These are phyloP conservation scores for Globisporangium abappressorium DNA, from an alignment of 352 stramenopile genomes.

Conservation along the genomic window DNA sequence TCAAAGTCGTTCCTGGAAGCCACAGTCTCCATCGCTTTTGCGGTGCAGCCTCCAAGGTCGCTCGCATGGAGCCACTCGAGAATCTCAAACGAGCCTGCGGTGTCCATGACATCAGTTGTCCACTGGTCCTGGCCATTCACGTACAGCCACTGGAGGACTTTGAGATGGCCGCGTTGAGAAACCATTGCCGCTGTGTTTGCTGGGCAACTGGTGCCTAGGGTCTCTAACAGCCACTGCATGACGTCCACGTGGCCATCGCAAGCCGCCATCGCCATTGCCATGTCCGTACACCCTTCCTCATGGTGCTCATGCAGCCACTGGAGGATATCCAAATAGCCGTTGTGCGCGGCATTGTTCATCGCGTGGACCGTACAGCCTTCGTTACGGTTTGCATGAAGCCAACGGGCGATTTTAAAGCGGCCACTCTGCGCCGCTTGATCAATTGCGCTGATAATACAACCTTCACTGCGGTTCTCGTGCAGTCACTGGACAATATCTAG, in stretches of 20 bases:
- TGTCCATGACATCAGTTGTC: background rate
- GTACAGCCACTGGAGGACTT: slow-evolving; percentile 13
- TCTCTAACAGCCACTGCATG: slow-evolving; percentile 6
- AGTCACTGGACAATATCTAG: slow-evolving; percentile 23
- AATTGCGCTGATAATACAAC: background rate
- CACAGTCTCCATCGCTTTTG: background rate
- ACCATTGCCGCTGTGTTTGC: background rate
- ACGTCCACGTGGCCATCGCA: background rate
- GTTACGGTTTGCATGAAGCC: slow-evolving; percentile 4
- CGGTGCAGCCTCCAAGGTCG: background rate
- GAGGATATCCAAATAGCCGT: background rate
- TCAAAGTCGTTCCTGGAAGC: background rate
- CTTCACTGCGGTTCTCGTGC: slow-evolving; percentile 17
- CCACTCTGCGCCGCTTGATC: background rate
- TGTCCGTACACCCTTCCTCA: slow-evolving; percentile 11
- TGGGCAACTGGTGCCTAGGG: background rate
- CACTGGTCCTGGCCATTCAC: background rate
- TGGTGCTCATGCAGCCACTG: slow-evolving; percentile 14
- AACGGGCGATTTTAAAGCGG: slow-evolving; percentile 3
- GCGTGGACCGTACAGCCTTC: slow-evolving; percentile 19
- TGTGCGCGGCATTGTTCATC: slow-evolving; percentile 6
- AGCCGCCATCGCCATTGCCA: slow-evolving; percentile 14
- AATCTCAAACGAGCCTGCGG: background rate
- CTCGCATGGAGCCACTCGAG: slow-evolving; percentile 13
- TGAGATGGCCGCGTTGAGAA: slow-evolving; percentile 2